Conservation (phyloP, 305 asterid species). For the Fraxinus albicans region DNA sequence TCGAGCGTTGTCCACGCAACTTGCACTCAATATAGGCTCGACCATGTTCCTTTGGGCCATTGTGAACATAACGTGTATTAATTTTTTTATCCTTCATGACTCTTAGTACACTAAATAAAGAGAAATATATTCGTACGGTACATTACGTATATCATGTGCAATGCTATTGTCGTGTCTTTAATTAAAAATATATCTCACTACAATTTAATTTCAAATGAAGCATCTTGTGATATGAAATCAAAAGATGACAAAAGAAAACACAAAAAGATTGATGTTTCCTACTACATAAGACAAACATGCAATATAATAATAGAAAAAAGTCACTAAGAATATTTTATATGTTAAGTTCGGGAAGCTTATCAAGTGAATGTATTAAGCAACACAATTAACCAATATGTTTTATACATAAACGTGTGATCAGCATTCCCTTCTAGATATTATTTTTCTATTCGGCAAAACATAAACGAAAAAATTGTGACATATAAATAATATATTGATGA, state of each 20-base stretch:
- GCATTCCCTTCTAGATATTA: slow-evolving; percentile 2
- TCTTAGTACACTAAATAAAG: background rate
- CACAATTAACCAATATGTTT: background rate
- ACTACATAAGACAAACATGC: background rate
- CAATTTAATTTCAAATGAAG: background rate
- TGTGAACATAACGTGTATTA: background rate
- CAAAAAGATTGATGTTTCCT: slow-evolving; percentile 9
- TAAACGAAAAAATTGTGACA: background rate
- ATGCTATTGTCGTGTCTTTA: background rate
- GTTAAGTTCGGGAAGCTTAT: background rate
- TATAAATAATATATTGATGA: too few relatives aligned
- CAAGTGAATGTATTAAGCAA: background rate
- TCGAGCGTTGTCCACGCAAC: background rate
- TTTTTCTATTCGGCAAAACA: background rate
- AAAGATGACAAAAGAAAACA: background rate
- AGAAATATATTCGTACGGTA: background rate
- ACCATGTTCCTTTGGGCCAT: background rate
- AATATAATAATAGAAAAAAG: background rate
- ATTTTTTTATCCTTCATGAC: background rate
- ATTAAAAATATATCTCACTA: background rate
- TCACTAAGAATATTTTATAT: background rate
- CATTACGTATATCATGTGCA: background rate
- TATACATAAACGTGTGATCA: background rate
- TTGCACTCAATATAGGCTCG: background rate
- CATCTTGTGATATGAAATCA: background rate